Evolutionary conservation across 1,284 basidiomycete genomes (phyloP), one percentile per base, ranked within the genome.

Genomic region (Apiotrichum domesticum): DNA sequence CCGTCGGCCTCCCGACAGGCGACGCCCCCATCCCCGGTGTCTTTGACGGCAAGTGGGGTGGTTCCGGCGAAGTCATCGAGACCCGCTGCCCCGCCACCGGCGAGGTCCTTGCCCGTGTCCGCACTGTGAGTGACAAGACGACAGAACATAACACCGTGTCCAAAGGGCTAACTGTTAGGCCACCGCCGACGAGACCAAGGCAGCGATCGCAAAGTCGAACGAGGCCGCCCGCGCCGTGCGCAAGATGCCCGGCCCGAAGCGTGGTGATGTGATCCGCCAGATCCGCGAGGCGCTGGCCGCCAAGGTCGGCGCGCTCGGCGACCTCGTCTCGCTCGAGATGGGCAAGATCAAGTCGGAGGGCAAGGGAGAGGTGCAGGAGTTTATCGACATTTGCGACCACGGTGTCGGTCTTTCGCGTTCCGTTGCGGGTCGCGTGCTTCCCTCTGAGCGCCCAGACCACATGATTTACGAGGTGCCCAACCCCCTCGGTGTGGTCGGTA

Each of bases 301-400:
- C 47, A 91, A 93, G 82, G 88, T 88, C 54, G 84, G 87, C 55
- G 87, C 83, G 39, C 81, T 98, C 10, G 94, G 94, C 43, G 86
- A 88, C 32, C 80, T 81, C 42, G 77, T 81, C 56, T 74, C 69
- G 44, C 69, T 94, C 15, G 94, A 71, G 76, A 96, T 96, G 93
- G 93, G 81, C 48, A 98, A 98, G 78, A 93, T 96, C 64, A 82
- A 81, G 66, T 87, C 87, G n/a, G 93, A 97, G 73, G 93, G 92
- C 37, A 81, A 87, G 46, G 92, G 92, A 15, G 92, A 97, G 77
- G 91, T 97, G 1, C 70, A 73, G 52, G 73, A 75, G 41, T 57
- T 49, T 29, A 44, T 54, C 35, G 43, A 41, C 55, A 45, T 32
- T 35, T 69, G 70, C 53, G 87, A 88, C 70, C 85, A 85, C 70